Evolutionary conservation across 2,329 filamentous ascomycete species (phyloP), one percentile per base, ranked within the genome.

Genomic region (Xylaria sp.): DNA sequence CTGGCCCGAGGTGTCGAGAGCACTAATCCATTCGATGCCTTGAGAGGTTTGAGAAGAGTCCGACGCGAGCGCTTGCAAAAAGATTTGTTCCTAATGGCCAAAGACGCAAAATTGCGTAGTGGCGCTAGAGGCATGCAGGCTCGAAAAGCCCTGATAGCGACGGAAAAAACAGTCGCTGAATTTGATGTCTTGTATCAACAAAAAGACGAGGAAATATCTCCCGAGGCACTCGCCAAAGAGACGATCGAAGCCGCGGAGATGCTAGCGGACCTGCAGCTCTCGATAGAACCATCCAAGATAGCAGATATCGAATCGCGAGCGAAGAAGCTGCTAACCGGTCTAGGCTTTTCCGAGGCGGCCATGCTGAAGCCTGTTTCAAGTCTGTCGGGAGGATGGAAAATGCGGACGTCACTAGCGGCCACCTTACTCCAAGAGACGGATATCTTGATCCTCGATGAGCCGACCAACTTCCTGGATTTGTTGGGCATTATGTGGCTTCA

Each of bases 401-500:
- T 92, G 88, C 86, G 91, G 9, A 88, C 88, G 32, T 83, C 89
- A 66, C 83, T 93, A 0, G 90, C 90, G 2, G 83, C 83, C 2
- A 88, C 89, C 0, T 83, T 97, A 3, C 86, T 93, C 0, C 90
- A 94, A 69, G 87, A 90, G 7, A 88, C 90, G 0, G 93, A 97
- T 72, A 88, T 97, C 2, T 83, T 97, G 66, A 90, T 97, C 59
- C 87, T 97, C 1, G 93, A 97, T 77, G 93, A 97, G 77, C 93
- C 93, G 0, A 97, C 93, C 39, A 97, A 97, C 76, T 97, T 93
- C 76, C 85, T 97, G 1, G 93, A 97, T 75, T 83, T 97, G 0
- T 85, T 94, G 0, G 92, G 92, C 0, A 94, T 97, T 65, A 88
- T 97, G 64, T 97, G 93, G 93, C 84, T 97, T 0, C 91, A 97